phyloP scores from a whole-genome alignment of 192 early-diverging fungal genomes.

The Backusella psychrophila region DNA sequence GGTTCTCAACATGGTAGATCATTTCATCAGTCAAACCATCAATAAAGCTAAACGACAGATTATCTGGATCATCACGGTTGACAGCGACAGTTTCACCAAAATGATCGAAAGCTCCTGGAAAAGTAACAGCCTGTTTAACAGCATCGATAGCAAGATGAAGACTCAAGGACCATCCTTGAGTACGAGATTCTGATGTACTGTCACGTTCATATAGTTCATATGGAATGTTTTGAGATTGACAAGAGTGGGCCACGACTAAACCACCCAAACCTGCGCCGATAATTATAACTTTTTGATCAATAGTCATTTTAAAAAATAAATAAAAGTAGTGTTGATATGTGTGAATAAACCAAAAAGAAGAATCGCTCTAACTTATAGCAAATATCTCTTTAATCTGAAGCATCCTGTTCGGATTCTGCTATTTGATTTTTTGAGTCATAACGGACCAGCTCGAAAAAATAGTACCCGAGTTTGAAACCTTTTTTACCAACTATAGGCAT shows the following conservation, averaged over 20 bases:
- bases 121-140: not conserved
- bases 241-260: slow-evolving; percentile 10
- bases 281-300: slow-evolving; percentile 23
- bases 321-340: not conserved
- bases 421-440: not conserved
- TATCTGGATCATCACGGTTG: not conserved
- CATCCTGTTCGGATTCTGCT: not conserved
- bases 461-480: not conserved
- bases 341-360: not conserved
- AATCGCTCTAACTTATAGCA: not conserved
- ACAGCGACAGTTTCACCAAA: slow-evolving; percentile 3
- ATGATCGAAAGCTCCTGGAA: slow-evolving; percentile 2
- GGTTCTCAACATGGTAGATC: not conserved
- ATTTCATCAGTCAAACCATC: not conserved
- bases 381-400: not conserved
- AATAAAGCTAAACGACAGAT: not conserved
- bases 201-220: slow-evolving; percentile 25
- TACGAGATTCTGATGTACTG: not conserved
- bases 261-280: slow-evolving; percentile 27
- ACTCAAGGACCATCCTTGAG: slow-evolving; percentile 1
- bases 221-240: slow-evolving; percentile 14
- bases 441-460: too few relatives aligned
- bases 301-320: not conserved
- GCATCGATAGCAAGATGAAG: not conserved
- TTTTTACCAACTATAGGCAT: not conserved